Evolutionary conservation across 495 filamentous ascomycete genomes (phyloP).

Genomic region (Penicillium taxi): DNA sequence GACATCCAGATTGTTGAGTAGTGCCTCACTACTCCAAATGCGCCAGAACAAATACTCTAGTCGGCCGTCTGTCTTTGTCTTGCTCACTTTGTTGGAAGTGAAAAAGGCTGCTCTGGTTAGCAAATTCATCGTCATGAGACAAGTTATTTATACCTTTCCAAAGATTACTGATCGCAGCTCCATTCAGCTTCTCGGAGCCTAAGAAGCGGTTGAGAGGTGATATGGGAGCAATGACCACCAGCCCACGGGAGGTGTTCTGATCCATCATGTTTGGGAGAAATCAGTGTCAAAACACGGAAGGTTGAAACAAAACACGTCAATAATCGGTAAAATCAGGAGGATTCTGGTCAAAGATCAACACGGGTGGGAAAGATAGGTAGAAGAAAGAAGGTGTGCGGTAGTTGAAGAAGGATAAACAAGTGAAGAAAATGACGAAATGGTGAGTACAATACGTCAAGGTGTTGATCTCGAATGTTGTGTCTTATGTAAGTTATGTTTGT

Average conservation of each 20-base stretch:
- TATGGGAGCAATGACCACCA: no score
- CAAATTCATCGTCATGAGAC: background rate
- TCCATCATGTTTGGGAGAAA: no score
- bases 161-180: slow-evolving; percentile 31
- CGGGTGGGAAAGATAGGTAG: no score
- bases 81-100: slow-evolving; percentile 28
- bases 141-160: slow-evolving; percentile 41
- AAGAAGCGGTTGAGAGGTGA: no score
- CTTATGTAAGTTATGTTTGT: no score
- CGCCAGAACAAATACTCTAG: slow-evolving; percentile 50
- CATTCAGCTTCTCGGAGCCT: slow-evolving; percentile 15
- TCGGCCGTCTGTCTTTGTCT: slow-evolving; percentile 32
- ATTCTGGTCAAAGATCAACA: no score
- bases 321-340: no score
- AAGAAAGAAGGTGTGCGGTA: background rate
- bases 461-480: no score
- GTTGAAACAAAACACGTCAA: no score
- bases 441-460: no score
- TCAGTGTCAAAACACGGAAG: no score
- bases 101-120: slow-evolving; percentile 30
- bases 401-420: background rate
- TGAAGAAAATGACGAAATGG: background rate
- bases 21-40: slow-evolving; percentile 34
- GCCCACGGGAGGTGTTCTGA: no score
- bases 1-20: slow-evolving; percentile 23